These are phyloP conservation scores for Kuraishia floccosa DNA, from an alignment of 805 yeast genomes.

Conservation along the genomic window DNA sequence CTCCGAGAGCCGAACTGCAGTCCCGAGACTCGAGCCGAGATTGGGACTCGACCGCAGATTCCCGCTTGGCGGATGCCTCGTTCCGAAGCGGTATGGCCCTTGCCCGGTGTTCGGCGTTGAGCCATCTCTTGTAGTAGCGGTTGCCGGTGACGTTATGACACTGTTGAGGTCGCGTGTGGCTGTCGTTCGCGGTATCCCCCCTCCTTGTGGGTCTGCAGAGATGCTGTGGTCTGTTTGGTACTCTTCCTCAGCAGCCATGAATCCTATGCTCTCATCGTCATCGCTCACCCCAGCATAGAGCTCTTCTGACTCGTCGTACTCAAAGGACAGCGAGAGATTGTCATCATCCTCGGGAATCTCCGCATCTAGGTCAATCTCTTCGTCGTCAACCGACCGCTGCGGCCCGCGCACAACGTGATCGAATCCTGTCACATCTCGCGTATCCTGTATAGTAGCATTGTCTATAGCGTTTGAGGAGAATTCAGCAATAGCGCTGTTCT, in stretches of 20 bases:
- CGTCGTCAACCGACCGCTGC: constrained; percentile 2
- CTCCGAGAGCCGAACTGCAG: no score
- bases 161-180: neutral
- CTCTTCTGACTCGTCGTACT: neutral
- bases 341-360: constrained; percentile 19
- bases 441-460: constrained; percentile 2
- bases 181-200: neutral
- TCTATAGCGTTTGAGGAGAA: constrained; percentile 5
- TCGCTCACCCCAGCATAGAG: neutral
- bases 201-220: constrained; percentile 6
- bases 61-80: no score
- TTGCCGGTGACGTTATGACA: no score
- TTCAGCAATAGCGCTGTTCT: neutral
- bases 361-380: constrained; percentile 31
- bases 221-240: constrained; percentile 21
- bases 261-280: constrained; percentile 13
- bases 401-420: no score
- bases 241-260: constrained; percentile 25
- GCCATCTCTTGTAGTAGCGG: no score
- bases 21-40: no score
- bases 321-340: constrained; percentile 1
- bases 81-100: no score
- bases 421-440: neutral
- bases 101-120: no score
- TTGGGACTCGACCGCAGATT: no score